Evolutionary conservation across 495 filamentous ascomycete species (phyloP).

Genomic region (Rhypophila decipiens): DNA sequence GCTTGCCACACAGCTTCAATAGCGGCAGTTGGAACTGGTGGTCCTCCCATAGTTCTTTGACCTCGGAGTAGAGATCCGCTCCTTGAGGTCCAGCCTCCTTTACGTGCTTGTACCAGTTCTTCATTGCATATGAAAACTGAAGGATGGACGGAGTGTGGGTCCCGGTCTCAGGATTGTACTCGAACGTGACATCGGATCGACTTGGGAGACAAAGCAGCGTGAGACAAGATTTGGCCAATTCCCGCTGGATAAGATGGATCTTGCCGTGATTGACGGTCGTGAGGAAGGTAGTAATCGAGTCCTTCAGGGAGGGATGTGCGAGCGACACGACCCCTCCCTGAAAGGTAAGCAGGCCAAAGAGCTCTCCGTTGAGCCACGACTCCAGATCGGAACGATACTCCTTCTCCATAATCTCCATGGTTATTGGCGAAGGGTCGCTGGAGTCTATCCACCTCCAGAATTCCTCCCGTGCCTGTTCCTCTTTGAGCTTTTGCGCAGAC

Average conservation of each 20-base stretch:
- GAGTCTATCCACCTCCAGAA: slow-evolving; percentile 3
- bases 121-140: slow-evolving; percentile 4
- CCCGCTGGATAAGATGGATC: neutral
- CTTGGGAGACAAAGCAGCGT: slow-evolving; percentile 1
- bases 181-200: slow-evolving; percentile 1
- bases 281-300: slow-evolving; percentile 2
- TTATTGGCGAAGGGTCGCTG: neutral
- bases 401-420: neutral
- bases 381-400: slow-evolving; percentile 2
- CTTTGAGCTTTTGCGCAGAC: neutral
- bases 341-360: slow-evolving; percentile 1
- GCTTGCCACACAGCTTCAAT: neutral
- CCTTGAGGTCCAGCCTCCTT: neutral
- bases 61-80: neutral
- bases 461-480: neutral
- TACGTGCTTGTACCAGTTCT: slow-evolving; percentile 4
- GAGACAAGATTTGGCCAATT: slow-evolving; percentile 2
- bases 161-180: neutral
- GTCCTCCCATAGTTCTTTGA: slow-evolving; percentile 3
- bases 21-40: neutral
- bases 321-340: slow-evolving; percentile 3
- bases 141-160: slow-evolving; percentile 1
- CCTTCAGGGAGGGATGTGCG: slow-evolving; percentile 1
- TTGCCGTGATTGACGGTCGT: neutral
- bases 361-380: slow-evolving; percentile 2